Percentiles rank a stretch among this genome's conserved stretches.
Evolutionary conservation across 202 grass and related monocot species (phyloP).

Genomic region (Schoenoplectus triqueter): DNA sequence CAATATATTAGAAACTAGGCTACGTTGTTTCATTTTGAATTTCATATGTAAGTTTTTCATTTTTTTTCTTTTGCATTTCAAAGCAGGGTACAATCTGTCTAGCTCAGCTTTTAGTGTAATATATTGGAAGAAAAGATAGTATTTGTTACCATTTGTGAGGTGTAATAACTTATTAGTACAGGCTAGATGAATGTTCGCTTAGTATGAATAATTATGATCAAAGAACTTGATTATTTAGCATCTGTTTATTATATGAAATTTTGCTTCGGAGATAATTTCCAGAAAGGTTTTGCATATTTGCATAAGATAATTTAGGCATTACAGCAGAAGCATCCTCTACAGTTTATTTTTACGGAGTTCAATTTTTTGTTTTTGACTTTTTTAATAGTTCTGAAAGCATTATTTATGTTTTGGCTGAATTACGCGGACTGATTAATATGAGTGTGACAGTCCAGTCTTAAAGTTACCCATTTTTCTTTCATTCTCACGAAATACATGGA

Average conservation of each 20-base stretch:
- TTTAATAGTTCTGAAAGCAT: background rate
- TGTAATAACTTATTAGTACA: constrained; percentile 32
- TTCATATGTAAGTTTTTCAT: constrained; percentile 20
- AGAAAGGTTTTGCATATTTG: background rate
- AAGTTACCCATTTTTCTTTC: background rate
- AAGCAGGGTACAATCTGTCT: constrained; percentile 22
- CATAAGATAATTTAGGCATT: background rate
- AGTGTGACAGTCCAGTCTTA: background rate
- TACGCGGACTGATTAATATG: background rate
- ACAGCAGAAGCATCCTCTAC: background rate
- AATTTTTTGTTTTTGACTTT: too few species aligned
- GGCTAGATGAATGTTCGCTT: constrained; percentile 9
- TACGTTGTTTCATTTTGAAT: constrained; percentile 13
- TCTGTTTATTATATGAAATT: background rate
- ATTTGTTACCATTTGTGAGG: constrained; percentile 27
- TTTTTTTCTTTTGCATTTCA: constrained; percentile 18
- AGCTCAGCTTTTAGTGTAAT: constrained; percentile 10
- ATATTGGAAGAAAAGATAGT: constrained; percentile 24
- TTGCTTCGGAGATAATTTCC: background rate
- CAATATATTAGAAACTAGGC: constrained; percentile 35
- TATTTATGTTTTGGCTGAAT: background rate
- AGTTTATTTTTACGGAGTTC: too few species aligned
- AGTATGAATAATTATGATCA: background rate
- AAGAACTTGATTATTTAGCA: background rate
- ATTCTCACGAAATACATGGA: background rate